A percentile compares a stretch with the other conserved stretches of the same genome.
phyloP scores from a whole-genome alignment of 192 early-diverging fungal species.

The Obelidium mucronatum region DNA sequence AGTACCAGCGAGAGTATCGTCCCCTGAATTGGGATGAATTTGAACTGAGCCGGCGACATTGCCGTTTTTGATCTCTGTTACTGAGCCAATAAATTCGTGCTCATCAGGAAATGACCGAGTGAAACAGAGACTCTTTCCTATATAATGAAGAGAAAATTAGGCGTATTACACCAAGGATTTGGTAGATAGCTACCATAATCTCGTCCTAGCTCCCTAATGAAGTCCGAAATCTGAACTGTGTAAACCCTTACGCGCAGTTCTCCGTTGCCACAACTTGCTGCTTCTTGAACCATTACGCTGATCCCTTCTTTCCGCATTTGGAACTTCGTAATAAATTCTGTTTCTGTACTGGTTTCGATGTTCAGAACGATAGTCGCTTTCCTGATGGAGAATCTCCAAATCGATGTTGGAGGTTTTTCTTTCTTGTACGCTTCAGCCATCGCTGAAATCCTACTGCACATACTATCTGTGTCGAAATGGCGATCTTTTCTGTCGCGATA shows the following conservation, averaged over 20 bases:
- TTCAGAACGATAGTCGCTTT: constrained; percentile 13
- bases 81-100: constrained; percentile 29
- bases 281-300: constrained; percentile 28
- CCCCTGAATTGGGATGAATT: constrained; percentile 21
- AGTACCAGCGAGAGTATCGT: constrained; percentile 17
- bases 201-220: constrained; percentile 15
- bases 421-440: background rate
- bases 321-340: constrained; percentile 29
- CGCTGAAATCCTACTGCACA: constrained; percentile 18
- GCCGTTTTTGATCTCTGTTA: constrained; percentile 27
- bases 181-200: constrained; percentile 9
- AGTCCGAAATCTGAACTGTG: constrained; percentile 5
- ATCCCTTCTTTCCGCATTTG: constrained; percentile 23
- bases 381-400: constrained; percentile 22
- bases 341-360: constrained; percentile 11
- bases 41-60: constrained; percentile 24
- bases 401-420: background rate
- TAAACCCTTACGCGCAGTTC: constrained; percentile 24
- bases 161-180: background rate
- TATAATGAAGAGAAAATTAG: background rate
- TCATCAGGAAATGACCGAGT: constrained; percentile 23
- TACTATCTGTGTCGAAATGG: constrained; percentile 1
- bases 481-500: background rate
- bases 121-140: constrained; percentile 12
- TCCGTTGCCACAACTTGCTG: background rate